Conservation (phyloP, 1,139 yeast species). For the Yamadazyma blattariae region DNA sequence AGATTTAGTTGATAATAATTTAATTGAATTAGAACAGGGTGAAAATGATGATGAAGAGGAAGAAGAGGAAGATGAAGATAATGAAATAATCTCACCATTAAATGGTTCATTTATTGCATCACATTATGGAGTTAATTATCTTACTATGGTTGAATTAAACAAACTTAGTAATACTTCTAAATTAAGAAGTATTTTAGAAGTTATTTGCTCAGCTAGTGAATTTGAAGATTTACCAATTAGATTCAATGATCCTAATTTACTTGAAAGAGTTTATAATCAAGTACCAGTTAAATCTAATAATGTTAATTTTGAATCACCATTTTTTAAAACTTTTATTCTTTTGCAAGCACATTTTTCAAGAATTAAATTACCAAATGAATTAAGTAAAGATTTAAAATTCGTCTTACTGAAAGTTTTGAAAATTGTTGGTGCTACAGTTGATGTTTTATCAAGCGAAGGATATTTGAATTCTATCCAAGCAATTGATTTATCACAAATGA, state of each 20-base stretch:
- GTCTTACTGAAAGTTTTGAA: constrained; percentile 50
- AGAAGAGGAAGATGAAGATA: constrained; percentile 33
- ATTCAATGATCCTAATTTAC: constrained; percentile 49
- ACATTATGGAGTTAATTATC: constrained; percentile 61
- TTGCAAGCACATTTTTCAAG: constrained; percentile 83
- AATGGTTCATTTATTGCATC: constrained; percentile 77
- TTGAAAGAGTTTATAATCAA: constrained; percentile 47
- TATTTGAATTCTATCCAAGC: constrained; percentile 72
- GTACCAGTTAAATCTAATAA: constrained; percentile 55
- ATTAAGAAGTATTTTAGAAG: constrained; percentile 62
- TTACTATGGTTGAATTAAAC: constrained; percentile 61
- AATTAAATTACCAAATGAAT: constrained; percentile 50
- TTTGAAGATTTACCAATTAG: constrained; percentile 64
- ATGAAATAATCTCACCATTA: constrained; percentile 51
- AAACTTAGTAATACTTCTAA: constrained; percentile 55
- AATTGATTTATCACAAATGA: constrained; percentile 88
- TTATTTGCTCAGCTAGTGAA: constrained; percentile 66
- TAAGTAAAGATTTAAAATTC: constrained; percentile 52
- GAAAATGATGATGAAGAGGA: constrained; percentile 25
- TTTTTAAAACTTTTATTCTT: constrained; percentile 68
- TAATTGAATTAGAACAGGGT: constrained; percentile 57
- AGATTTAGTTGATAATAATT: constrained; percentile 58
- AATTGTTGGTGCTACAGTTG: constrained; percentile 67
- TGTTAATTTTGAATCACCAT: constrained; percentile 49
- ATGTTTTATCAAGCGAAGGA: constrained; percentile 79